These are phyloP conservation scores for Saccharomycopsis schoenii DNA, from an alignment of 805 yeast species.

Conservation along the genomic window DNA sequence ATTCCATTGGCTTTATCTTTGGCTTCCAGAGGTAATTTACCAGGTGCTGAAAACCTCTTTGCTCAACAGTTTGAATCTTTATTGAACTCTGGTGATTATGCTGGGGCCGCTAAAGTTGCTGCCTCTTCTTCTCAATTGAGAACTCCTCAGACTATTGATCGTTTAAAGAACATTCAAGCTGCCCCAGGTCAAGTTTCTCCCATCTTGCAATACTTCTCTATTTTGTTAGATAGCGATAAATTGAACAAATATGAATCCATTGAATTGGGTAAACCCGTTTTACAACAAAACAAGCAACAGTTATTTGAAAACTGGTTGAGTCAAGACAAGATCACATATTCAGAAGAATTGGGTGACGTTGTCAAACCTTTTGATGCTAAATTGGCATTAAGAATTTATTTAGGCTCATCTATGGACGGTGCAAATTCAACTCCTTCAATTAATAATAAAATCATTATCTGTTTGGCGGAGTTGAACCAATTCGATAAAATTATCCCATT, in stretches of 20 bases:
- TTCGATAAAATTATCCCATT: constrained; percentile 93
- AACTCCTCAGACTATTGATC: constrained; percentile 88
- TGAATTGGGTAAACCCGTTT: constrained; percentile 89
- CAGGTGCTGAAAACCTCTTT: constrained; percentile 93
- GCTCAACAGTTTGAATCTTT: constrained; percentile 83
- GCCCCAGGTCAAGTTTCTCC: constrained; percentile 95
- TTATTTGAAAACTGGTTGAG: constrained; percentile 92
- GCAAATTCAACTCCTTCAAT: constrained; percentile 5
- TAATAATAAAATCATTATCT: constrained; percentile 65
- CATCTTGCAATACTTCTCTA: constrained; percentile 83
- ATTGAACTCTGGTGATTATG: constrained; percentile 76
- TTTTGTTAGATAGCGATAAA: constrained; percentile 84
- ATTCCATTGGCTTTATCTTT: constrained; percentile 77
- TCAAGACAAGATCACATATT: constrained; percentile 86
- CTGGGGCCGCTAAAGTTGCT: constrained; percentile 92
- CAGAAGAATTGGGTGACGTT: constrained; percentile 97
- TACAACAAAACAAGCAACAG: constrained; percentile 90
- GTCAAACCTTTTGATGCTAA: constrained; percentile 81
- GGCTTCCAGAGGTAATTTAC: constrained; percentile 92
- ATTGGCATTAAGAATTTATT: constrained; percentile 82
- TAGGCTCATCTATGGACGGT: constrained; percentile 24
- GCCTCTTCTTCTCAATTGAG: constrained; percentile 90
- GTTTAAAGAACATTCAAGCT: constrained; percentile 81
- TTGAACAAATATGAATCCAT: constrained; percentile 88
- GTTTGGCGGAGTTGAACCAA: constrained; percentile 91